Percentiles rank a stretch among this genome's conserved stretches.
Evolutionary conservation across 805 yeast genomes (phyloP).

Genomic region (Starmerella davenportii): DNA sequence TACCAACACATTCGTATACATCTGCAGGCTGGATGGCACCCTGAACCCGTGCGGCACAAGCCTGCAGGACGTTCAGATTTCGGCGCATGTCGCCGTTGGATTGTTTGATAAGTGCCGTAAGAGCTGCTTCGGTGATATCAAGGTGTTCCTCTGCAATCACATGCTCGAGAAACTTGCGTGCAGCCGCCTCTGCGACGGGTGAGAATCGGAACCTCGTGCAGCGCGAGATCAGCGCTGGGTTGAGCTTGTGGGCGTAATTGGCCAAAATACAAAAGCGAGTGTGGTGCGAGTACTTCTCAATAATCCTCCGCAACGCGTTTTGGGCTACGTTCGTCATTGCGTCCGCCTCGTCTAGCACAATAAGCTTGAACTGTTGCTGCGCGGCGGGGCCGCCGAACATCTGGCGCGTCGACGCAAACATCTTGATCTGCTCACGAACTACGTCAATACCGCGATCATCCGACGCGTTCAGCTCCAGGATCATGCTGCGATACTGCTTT

Average conservation of each 20-base stretch:
- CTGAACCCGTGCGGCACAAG: conserved; percentile 61
- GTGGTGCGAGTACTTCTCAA: conserved; percentile 83
- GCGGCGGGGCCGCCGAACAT: conserved; percentile 33
- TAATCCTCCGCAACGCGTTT: conserved; percentile 80
- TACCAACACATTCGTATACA: conserved; percentile 89
- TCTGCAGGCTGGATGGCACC: conserved; percentile 49
- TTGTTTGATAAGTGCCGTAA: conserved; percentile 44
- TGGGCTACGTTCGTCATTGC: conserved; percentile 97
- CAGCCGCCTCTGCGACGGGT: conserved; percentile 55
- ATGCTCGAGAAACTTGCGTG: conserved; percentile 44
- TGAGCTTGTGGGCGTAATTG: conserved; percentile 84
- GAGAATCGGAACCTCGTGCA: conserved; percentile 89
- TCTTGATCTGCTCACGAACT: conserved; percentile 89
- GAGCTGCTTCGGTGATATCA: conserved; percentile 39
- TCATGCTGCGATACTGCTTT: conserved; percentile 65
- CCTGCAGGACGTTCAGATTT: conserved; percentile 83
- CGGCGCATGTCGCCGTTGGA: conserved; percentile 95
- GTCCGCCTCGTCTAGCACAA: conserved; percentile 91
- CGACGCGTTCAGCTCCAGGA: conserved; percentile 84
- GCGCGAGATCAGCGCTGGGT: conserved; percentile 85
- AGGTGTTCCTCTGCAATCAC: conserved; percentile 58
- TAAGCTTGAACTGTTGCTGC: conserved; percentile 66
- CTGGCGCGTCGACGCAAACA: conserved; percentile 89
- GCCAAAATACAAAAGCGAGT: conserved; percentile 93
- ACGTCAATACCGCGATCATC: conserved; percentile 98